Conservation (phyloP, 768 basidiomycete genomes). For the Chalciporus piperatus region DNA sequence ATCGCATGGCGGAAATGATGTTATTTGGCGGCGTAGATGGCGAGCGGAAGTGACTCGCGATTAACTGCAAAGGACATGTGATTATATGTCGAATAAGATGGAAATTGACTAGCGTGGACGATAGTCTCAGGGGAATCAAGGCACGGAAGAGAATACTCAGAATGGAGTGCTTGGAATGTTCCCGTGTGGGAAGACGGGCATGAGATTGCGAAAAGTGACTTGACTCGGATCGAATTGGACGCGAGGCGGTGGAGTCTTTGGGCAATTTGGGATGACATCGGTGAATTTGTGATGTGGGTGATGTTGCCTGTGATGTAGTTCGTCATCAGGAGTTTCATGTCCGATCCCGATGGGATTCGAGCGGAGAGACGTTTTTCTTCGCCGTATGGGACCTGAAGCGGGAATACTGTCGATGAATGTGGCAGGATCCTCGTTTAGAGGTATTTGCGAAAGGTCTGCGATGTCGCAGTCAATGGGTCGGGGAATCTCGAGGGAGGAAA, state of each 20-base stretch:
- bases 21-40: constrained; percentile 19
- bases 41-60: constrained; percentile 17
- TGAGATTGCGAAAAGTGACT: constrained; percentile 56
- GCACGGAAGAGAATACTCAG: constrained; percentile 4
- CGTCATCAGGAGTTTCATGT: constrained; percentile 13
- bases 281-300: constrained; percentile 31
- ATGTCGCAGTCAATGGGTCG: constrained; percentile 51
- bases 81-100: constrained; percentile 33
- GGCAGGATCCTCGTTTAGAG: constrained; percentile 25
- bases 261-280: constrained; percentile 15
- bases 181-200: constrained; percentile 50
- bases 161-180: constrained; percentile 9
- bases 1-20: constrained; percentile 27
- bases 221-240: constrained; percentile 45
- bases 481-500: constrained; percentile 51
- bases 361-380: constrained; percentile 52
- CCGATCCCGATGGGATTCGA: constrained; percentile 42
- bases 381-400: constrained; percentile 54
- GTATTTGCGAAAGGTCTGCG: constrained; percentile 65
- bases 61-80: constrained; percentile 29
- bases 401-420: constrained; percentile 21
- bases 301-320: constrained; percentile 17
- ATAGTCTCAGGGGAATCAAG: constrained; percentile 5
- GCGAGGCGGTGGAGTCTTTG: constrained; percentile 34
- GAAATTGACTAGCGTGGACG: constrained; percentile 9